Evolutionary conservation across 352 stramenopile genomes (phyloP), one percentile per base, ranked within the genome.

Genomic region (Phytophthora pistaciae): DNA sequence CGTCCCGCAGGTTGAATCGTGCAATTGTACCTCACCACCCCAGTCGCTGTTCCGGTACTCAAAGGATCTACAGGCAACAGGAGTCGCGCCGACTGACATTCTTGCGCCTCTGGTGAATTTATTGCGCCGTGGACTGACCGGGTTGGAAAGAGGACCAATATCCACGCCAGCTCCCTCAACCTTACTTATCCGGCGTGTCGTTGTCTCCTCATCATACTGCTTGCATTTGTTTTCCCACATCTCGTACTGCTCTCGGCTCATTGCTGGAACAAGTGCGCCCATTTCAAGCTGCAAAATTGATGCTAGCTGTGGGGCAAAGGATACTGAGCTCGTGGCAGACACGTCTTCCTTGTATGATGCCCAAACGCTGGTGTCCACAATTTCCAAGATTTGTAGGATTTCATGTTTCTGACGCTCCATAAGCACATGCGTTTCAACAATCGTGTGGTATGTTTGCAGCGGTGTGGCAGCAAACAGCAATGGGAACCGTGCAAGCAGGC

Each of bases 1-100:
- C 33, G 74, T 64, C 3, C 75, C 77, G 57, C 90, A 96, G 2
- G 78, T 89, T 13, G 83, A 91, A 68, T 96, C 88, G 54, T 96
- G 90, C 9, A 96, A 69, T 60, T 96, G 88, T 25, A 96, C 84
- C 68, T 96, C 90, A 21, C 90, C 88, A 53, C 90, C 90, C 90
- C 90, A 96, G 59, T 95, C 90, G 60, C 89, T 95, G 68, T 92
- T 95, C 27, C 88, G 80, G 59, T 87, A 93, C 49, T 96, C 90
- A 74, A 92, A 96, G 18, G 78, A 85, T 40, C 86, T 74, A 60
- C 67, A 75, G 14, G 79, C 68, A 44, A 87, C 52, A 6, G 68
- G 58, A 38, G 60, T 49, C 31, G 33, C 50, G 23, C 64, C 42
- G 36, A 63, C 29, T 10, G 60, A 66, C 68, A 68, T 65, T 18